A percentile compares a stretch with the other conserved stretches of the same genome.
phyloP scores from a whole-genome alignment of 2,329 filamentous ascomycete genomes.

The Apiospora malaysiana region DNA sequence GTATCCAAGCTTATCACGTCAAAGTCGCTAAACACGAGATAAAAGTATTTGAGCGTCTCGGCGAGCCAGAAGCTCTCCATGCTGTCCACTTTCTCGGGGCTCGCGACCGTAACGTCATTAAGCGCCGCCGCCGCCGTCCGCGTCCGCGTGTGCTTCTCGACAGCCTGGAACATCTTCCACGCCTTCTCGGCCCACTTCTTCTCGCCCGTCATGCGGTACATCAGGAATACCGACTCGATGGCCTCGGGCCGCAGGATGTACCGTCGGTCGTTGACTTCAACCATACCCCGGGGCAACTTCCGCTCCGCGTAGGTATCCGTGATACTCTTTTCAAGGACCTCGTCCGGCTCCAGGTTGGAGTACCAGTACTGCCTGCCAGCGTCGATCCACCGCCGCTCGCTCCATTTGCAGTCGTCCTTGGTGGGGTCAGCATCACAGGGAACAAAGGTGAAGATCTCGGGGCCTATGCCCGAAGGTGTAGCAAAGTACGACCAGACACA shows the following conservation, averaged over 20 bases:
- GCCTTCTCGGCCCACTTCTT: slow-evolving; percentile 69
- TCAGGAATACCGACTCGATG: slow-evolving; percentile 80
- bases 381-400: slow-evolving; percentile 36
- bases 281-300: slow-evolving; percentile 59
- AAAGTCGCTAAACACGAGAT: slow-evolving; percentile 27
- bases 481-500: slow-evolving; percentile 58
- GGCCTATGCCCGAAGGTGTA: slow-evolving; percentile 58
- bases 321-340: slow-evolving; percentile 10
- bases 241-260: slow-evolving; percentile 78
- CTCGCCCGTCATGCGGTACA: slow-evolving; percentile 77
- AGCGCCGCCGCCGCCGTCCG: slow-evolving; percentile 69
- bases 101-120: slow-evolving; percentile 61
- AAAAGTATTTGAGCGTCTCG: slow-evolving; percentile 29
- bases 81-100: slow-evolving; percentile 36
- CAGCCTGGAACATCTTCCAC: slow-evolving; percentile 74
- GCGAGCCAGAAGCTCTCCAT: slow-evolving; percentile 29
- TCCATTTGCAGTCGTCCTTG: slow-evolving; percentile 34
- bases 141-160: slow-evolving; percentile 66
- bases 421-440: slow-evolving; percentile 27
- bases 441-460: slow-evolving; percentile 52
- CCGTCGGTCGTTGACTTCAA: slow-evolving; percentile 57
- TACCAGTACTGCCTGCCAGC: slow-evolving; percentile 25
- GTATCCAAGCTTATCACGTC: slow-evolving; percentile 24
- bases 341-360: slow-evolving; percentile 21
- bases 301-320: slow-evolving; percentile 28